phyloP scores from a whole-genome alignment of 768 basidiomycete genomes.

The Coprinellus micaceus region DNA sequence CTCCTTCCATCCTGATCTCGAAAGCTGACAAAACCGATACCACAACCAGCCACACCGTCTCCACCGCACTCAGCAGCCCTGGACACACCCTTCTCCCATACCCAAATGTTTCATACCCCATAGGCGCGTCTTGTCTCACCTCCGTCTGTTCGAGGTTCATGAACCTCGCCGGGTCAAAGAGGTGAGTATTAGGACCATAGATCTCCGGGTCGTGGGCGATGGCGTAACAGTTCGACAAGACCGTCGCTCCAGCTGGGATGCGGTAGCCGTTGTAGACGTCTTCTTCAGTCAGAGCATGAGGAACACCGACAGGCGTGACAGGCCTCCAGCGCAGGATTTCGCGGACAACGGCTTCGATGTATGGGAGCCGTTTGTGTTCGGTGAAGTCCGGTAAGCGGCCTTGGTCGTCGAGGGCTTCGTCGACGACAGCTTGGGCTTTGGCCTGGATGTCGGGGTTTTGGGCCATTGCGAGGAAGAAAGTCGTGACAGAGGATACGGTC shows the following conservation, averaged over 20 bases:
- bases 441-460: not conserved
- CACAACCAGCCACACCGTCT: constrained; percentile 25
- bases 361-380: not conserved
- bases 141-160: not conserved
- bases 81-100: constrained; percentile 26
- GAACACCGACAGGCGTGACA: not conserved
- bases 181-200: not conserved
- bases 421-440: not conserved
- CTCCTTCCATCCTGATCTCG: constrained; percentile 16
- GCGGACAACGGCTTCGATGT: constrained; percentile 1
- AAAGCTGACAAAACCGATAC: constrained; percentile 30
- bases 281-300: not conserved
- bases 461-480: not conserved
- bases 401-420: not conserved
- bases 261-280: not conserved
- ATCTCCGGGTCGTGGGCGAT: not conserved
- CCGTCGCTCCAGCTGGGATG: not conserved
- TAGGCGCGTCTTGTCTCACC: not conserved
- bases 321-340: not conserved
- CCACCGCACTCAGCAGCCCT: constrained; percentile 26
- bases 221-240: not conserved
- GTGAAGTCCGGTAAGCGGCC: constrained; percentile 1
- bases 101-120: constrained; percentile 4
- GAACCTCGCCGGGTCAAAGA: constrained; percentile 2
- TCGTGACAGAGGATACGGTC: not conserved